Evolutionary conservation across 768 basidiomycete species (phyloP), one percentile per base, ranked within the genome.

Genomic region (Erythrobasidium yunnanense): DNA sequence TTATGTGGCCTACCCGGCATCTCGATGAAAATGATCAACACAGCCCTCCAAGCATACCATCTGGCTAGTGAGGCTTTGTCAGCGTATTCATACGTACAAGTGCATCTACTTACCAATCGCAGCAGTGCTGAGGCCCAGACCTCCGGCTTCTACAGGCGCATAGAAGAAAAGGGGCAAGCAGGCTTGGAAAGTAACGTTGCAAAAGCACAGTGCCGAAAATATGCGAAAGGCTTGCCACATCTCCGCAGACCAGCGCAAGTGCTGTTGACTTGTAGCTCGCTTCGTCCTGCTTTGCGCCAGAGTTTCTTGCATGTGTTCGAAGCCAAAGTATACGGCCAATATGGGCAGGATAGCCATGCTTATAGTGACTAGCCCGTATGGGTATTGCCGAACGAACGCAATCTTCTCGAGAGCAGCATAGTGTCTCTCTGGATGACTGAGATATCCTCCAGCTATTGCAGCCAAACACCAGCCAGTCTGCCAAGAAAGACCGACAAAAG

Each of bases 221-320:
- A 62, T 22, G n/a, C 45, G 13, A 17, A 62, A 33, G 29, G 57
- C 45, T n/a, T 38, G 15, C 57, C 57, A 62, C 57, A 62, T 62
- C 22, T 47, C 25, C 13, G n/a, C 18, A 15, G 35, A 29, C 57
- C 35, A 29, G 4, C 25, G 23, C 20, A 62, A 46, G 15, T 23
- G 35, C 22, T 25, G 17, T 25, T 51, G 11, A 15, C 11, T 8
- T 23, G 8, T 51, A 11, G 11, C 23, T 25, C 42, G 8, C 18
- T 23, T 20, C 17, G 34, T 22, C 4, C 42, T 46, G 42, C 42
- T 25, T n/a, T 8, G 42, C 22, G 23, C 25, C 2, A 62, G 45
- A 13, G 57, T 62, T 30, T 62, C 57, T 25, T 32, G 33, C 57
- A 62, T 46, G 2, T 27, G 23, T 20, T 47, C 46, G 57, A 23